Conservation (phyloP, 2,329 filamentous ascomycete species). For the Trichoderma atroviride region DNA sequence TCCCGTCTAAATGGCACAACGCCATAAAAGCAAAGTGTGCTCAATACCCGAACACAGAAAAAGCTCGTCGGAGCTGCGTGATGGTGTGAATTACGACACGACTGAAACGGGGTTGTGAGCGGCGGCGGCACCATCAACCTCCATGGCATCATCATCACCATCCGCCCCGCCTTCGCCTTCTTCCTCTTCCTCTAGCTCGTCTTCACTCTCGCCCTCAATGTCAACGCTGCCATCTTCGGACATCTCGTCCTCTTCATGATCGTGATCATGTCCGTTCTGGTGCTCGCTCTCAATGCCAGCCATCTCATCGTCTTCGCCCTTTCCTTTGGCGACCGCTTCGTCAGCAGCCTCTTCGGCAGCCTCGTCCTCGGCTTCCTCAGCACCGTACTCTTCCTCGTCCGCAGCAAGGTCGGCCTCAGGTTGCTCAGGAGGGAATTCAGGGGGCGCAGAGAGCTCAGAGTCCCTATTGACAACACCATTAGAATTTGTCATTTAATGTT, state of each 20-base stretch:
- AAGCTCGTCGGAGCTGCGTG: not conserved
- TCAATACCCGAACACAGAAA: not conserved
- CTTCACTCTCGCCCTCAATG: conserved; percentile 75
- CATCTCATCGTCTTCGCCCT: conserved; percentile 74
- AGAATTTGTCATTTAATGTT: conserved; percentile 18
- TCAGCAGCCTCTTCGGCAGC: conserved; percentile 64
- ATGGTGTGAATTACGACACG: conserved; percentile 35
- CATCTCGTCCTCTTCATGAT: conserved; percentile 65
- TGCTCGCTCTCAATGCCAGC: conserved; percentile 63
- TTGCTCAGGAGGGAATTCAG: conserved; percentile 96
- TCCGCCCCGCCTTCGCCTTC: conserved; percentile 45
- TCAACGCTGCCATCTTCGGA: conserved; percentile 79
- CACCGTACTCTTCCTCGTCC: conserved; percentile 88
- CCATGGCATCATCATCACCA: conserved; percentile 52
- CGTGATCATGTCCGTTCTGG: conserved; percentile 39
- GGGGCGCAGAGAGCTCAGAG: conserved; percentile 92
- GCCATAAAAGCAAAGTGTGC: conserved; percentile 14
- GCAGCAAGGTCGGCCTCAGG: conserved; percentile 87
- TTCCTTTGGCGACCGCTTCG: conserved; percentile 50
- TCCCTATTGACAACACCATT: conserved; percentile 64
- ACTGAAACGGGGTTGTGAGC: conserved; percentile 42
- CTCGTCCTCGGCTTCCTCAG: conserved; percentile 80
- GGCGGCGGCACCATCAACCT: conserved; percentile 48
- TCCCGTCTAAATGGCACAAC: conserved; percentile 30
- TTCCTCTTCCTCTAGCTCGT: conserved; percentile 70